phyloP scores from a whole-genome alignment of 2,329 filamentous ascomycete species.

The Fusarium brevicatenulatum region DNA sequence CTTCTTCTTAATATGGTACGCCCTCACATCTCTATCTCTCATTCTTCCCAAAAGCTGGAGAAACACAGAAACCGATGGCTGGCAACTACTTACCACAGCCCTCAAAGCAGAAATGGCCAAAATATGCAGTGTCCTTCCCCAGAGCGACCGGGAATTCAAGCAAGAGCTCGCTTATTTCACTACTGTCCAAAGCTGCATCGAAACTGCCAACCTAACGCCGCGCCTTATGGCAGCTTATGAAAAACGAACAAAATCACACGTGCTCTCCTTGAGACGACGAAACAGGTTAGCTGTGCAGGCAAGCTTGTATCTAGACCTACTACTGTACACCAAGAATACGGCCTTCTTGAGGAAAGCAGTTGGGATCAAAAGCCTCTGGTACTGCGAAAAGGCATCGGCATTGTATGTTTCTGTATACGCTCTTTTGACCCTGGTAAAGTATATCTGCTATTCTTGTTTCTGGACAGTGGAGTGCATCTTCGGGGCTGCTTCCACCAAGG shows the following conservation, averaged over 20 bases:
- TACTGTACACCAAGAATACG: fast-evolving
- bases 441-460: not conserved
- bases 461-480: not conserved
- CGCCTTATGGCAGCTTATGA: too few species aligned
- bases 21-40: too few species aligned
- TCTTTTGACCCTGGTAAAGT: not conserved
- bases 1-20: too few species aligned
- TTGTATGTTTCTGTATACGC: not conserved
- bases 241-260: too few species aligned
- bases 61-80: too few species aligned
- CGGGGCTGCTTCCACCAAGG: not conserved
- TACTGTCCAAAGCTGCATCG: not conserved
- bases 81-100: too few species aligned
- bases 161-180: too few species aligned
- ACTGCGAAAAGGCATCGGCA: not conserved
- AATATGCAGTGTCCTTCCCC: too few species aligned
- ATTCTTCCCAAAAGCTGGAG: too few species aligned
- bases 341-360: not conserved
- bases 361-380: not conserved
- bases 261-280: not conserved
- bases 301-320: not conserved
- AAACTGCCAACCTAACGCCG: not conserved
- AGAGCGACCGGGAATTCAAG: too few species aligned
- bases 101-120: too few species aligned
- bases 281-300: not conserved